A percentile compares a stretch with the other conserved stretches of the same genome.
phyloP scores from a whole-genome alignment of 495 filamentous ascomycete genomes.

The Jackrogersella minutella region DNA sequence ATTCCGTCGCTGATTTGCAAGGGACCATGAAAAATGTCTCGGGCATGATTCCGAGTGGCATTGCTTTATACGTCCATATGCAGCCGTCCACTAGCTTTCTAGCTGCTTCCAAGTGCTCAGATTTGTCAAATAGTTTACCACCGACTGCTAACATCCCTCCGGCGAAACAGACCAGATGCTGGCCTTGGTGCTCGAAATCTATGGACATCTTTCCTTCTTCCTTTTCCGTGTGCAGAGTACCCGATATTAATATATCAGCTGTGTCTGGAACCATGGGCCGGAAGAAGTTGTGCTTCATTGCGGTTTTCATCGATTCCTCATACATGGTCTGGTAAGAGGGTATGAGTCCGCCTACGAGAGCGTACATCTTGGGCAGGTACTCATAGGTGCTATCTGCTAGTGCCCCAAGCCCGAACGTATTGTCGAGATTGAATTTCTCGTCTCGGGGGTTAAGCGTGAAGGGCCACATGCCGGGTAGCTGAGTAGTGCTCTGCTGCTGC shows the following conservation, averaged over 20 bases:
- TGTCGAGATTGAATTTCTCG: constrained; percentile 39
- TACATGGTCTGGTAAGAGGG: constrained; percentile 54
- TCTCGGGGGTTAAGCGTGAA: constrained; percentile 44
- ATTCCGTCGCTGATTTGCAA: constrained; percentile 57
- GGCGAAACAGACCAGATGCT: constrained; percentile 75
- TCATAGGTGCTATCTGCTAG: constrained; percentile 89
- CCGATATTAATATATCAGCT: constrained; percentile 73
- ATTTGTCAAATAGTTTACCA: constrained; percentile 73
- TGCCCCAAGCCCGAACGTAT: constrained; percentile 74
- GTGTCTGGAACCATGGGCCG: constrained; percentile 66
- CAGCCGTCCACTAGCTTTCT: constrained; percentile 87
- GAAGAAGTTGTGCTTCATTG: constrained; percentile 73
- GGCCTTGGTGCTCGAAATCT: constrained; percentile 49
- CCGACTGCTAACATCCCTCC: constrained; percentile 94
- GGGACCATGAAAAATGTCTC: constrained; percentile 69
- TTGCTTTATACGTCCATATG: constrained; percentile 87
- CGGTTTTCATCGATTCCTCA: constrained; percentile 66
- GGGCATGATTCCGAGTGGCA: constrained; percentile 87
- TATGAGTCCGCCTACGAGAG: constrained; percentile 51
- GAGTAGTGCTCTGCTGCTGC: constrained; percentile 68
- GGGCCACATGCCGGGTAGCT: constrained; percentile 69
- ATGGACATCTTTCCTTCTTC: constrained; percentile 14
- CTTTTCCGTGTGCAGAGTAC: constrained; percentile 45
- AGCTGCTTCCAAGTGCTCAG: constrained; percentile 78
- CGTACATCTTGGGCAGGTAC: constrained; percentile 79